Evolutionary conservation across 31 red algal genomes (phyloP).

Genomic region (Asparagopsis taxiformis): DNA sequence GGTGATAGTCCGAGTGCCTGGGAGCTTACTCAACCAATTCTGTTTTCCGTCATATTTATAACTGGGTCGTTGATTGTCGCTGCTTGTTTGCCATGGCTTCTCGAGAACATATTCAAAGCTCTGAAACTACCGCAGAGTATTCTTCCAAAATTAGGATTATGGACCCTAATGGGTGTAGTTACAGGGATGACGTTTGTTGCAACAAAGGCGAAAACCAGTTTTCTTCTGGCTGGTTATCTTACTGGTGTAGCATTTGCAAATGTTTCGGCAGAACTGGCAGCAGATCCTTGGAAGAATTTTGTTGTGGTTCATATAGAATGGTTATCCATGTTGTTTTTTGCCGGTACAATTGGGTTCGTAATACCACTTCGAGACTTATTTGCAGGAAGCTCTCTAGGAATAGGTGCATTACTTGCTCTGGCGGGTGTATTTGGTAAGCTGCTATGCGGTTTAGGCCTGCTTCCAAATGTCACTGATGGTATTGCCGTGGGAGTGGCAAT

Average conservation of each 20-base stretch:
- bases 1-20: slow-evolving; percentile 15
- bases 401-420: slow-evolving; percentile 35
- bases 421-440: slow-evolving; percentile 23
- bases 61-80: slow-evolving; percentile 14
- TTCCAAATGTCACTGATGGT: slow-evolving; percentile 26
- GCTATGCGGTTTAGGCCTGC: slow-evolving; percentile 43
- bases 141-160: slow-evolving; percentile 5
- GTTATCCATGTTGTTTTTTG: slow-evolving; percentile 46
- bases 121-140: background rate
- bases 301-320: slow-evolving; percentile 5
- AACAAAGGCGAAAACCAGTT: slow-evolving; percentile 32
- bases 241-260: slow-evolving; percentile 37
- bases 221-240: slow-evolving; percentile 43
- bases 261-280: slow-evolving; percentile 13
- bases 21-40: slow-evolving; percentile 14
- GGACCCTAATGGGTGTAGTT: slow-evolving; percentile 11
- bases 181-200: slow-evolving; percentile 30
- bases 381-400: slow-evolving; percentile 12
- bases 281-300: slow-evolving; percentile 15
- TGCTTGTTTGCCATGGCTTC: slow-evolving; percentile 1
- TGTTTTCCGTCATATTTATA: slow-evolving; percentile 37
- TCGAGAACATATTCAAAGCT: slow-evolving; percentile 3
- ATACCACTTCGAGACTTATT: slow-evolving; percentile 43
- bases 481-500: slow-evolving; percentile 50
- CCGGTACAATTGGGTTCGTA: slow-evolving; percentile 46